Evolutionary conservation across 192 early-diverging fungal species (phyloP), one percentile per base, ranked within the genome.

Genomic region (Backusella mclennaniae): DNA sequence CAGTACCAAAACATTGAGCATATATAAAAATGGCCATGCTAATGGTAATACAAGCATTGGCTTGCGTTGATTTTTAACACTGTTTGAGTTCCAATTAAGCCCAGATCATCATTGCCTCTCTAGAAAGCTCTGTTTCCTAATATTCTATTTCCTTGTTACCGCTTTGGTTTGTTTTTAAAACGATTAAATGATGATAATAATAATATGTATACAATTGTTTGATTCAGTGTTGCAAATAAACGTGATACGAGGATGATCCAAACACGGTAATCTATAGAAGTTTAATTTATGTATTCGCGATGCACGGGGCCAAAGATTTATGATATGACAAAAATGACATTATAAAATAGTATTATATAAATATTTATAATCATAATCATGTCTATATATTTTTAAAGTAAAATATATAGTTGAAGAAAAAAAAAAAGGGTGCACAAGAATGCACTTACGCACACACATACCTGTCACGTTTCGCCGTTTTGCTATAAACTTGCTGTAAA

Each of bases 401-500:
- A 56, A 56, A 59, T 59, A 59, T 49, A 49, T 26, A 26, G 26
- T 26, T 59, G 21, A 59, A n/a, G n/a, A 33, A 33, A 33, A 3
- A 63, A 63, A 63, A 59, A 56, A 63, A 63, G 56, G 23, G 23
- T 12, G 56, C 56, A 63, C 56, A 63, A 63, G 56, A 63, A 63
- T 63, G 56, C 26, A 63, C 23, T 56, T 23, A 56, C 53, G 53
- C 53, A 56, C 53, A 56, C 53, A 56, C 53, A 56, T 56, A 56
- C n/a, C n/a, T 21, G 23, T 56, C 53, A 56, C 53, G 53, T 56
- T 56, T 56, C 9, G 19, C 53, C 21, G 53, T 56, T 56, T 56
- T 56, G n/a, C n/a, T 56, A 23, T 56, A 44, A 44, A 44, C 42
- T 44, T 44, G 17, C 42, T 44, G 42, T 26, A 56, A 56, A 56